Percentiles rank a stretch among this genome's conserved stretches.
phyloP scores from a whole-genome alignment of 2,329 filamentous ascomycete genomes.

The Botryotinia narcissicola region DNA sequence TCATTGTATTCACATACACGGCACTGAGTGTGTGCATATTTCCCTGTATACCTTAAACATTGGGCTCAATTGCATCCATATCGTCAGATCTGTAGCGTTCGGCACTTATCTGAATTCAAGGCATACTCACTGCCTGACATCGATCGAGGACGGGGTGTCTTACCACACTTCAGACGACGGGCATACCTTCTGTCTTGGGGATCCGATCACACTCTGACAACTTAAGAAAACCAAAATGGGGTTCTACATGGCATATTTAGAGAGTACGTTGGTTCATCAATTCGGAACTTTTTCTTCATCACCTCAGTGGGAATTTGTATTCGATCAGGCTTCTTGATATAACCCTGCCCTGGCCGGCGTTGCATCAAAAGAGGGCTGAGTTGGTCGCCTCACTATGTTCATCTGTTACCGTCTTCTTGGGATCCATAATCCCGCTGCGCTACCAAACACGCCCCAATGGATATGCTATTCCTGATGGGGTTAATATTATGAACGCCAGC shows the following conservation, averaged over 20 bases:
- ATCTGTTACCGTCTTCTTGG: slow-evolving; percentile 14
- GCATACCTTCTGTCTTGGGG: slow-evolving; percentile 28
- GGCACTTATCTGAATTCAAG: slow-evolving; percentile 28
- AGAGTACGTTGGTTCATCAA: slow-evolving; percentile 37
- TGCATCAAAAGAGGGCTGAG: slow-evolving; percentile 18
- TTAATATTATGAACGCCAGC: slow-evolving; percentile 5
- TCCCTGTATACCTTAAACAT: slow-evolving; percentile 45
- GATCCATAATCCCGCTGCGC: slow-evolving; percentile 11
- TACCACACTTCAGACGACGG: slow-evolving; percentile 33
- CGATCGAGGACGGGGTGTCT: slow-evolving; percentile 27
- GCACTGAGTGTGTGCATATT: slow-evolving; percentile 38
- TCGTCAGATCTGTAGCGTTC: slow-evolving; percentile 25
- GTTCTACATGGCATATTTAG: slow-evolving; percentile 57
- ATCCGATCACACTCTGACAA: slow-evolving; percentile 27
- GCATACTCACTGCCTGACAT: slow-evolving; percentile 30
- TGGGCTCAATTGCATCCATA: slow-evolving; percentile 55
- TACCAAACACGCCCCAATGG: slow-evolving; percentile 1
- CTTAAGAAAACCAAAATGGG: slow-evolving; percentile 49
- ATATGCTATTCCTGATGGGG: slow-evolving; percentile 17
- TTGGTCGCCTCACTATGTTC: slow-evolving; percentile 16
- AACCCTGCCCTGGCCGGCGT: slow-evolving; percentile 2
- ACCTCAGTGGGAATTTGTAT: slow-evolving; percentile 31
- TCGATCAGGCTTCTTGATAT: slow-evolving; percentile 24
- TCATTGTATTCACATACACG: slow-evolving; percentile 36
- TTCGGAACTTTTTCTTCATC: slow-evolving; percentile 25